Evolutionary conservation across 441 rosid genomes (phyloP), one percentile per base, ranked within the genome.

Genomic region (Pelargonium cotyledonis): DNA sequence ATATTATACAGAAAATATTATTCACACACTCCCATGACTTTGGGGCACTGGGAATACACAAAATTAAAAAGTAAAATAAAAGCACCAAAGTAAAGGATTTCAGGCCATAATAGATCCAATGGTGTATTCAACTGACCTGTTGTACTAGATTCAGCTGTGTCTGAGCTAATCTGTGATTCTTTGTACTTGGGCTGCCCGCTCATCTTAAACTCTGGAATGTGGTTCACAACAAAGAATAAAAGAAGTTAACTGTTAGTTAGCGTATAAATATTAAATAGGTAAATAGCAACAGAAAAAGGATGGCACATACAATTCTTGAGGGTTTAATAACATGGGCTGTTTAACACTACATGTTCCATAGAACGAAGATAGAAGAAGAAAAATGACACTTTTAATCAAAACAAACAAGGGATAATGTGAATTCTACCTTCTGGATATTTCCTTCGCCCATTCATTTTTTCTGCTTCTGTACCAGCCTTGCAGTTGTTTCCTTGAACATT

Each of bases 141-240:
- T 41, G 65, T 72, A 44, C 73, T 75, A 8, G 77, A 40, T 58
- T 77, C 73, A 31, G 8, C 15, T 8, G 73, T 64, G 65, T 77
- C 76, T 10, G 78, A 70, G 78, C 65, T 67, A 26, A 74, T 68
- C 65, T 76, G 70, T 43, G 68, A 65, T 31, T 70, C 70, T 66
- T 75, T 83, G 68, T 84, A 77, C 75, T 76, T 85, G 41, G 81
- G 82, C 69, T 79, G 41, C 69, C 82, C 86, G 26, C 74, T 82
- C 80, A 68, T 85, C 81, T 82, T 82, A 69, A 87, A 85, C 64
- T 87, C 95, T 85, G 78, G 77, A 79, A 78, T 11, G 58, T 14
- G 62, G 68, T 29, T 31, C 40, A 12, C 29, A 26, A 7, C 5
- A 61, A 18, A 61, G 65, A 61, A 61, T 9, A 11, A 8, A 11